Evolutionary conservation across 1,139 yeast species (phyloP).

Genomic region (Candida sp.): DNA sequence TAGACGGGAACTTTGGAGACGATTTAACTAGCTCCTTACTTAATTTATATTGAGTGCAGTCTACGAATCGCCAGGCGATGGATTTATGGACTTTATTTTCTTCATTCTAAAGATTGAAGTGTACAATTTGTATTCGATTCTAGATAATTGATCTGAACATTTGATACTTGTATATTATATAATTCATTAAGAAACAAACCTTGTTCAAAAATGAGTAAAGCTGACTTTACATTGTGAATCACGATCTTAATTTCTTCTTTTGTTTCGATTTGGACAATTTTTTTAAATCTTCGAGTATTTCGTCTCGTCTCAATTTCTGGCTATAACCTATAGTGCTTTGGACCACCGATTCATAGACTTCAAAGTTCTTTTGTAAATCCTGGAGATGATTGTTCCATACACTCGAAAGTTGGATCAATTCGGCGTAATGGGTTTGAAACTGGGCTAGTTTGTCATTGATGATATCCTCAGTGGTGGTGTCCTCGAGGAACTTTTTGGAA

Average conservation of each 20-base stretch:
- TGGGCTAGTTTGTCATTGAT: conserved; percentile 26
- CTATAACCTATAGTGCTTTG: conserved; percentile 71
- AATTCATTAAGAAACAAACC: neutral
- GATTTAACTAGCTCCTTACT: conserved; percentile 35
- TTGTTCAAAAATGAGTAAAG: no score
- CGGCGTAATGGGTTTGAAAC: conserved; percentile 21
- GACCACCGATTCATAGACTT: conserved; percentile 66
- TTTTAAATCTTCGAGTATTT: conserved; percentile 37
- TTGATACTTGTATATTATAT: neutral
- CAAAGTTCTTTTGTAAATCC: conserved; percentile 49
- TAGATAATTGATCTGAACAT: neutral
- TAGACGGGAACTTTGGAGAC: conserved; percentile 26
- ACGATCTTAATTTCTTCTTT: conserved; percentile 9
- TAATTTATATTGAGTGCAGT: conserved; percentile 13
- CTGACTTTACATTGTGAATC: neutral
- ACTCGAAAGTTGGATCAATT: conserved; percentile 35
- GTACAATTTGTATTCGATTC: neutral
- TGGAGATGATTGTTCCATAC: conserved; percentile 47
- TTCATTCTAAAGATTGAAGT: neutral
- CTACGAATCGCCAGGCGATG: neutral
- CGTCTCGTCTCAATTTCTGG: conserved; percentile 52
- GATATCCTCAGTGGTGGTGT: conserved; percentile 10
- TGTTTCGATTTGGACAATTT: conserved; percentile 17
- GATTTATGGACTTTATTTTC: neutral
- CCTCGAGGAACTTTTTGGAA: conserved; percentile 23